Evolutionary conservation across 2,329 filamentous ascomycete species (phyloP).

Genomic region (Aphanocladium album): DNA sequence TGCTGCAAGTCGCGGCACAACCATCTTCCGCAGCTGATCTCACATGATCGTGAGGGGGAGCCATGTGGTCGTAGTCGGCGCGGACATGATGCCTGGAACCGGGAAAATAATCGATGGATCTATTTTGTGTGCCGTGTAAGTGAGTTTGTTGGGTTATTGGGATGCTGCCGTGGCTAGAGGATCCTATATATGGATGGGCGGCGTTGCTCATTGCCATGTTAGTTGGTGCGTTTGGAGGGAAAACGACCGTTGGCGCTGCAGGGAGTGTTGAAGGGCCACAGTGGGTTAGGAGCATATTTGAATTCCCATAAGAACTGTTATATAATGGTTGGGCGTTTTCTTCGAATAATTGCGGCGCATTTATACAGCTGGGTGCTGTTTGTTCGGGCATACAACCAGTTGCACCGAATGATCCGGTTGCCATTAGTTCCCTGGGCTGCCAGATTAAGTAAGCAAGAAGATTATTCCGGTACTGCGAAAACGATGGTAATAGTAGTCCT

Average conservation of each 20-base stretch:
- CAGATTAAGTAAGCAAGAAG: neutral
- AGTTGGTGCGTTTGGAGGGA: neutral
- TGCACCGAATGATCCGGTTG: neutral
- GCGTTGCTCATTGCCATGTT: neutral
- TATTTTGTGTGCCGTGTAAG: neutral
- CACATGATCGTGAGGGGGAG: neutral
- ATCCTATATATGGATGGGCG: neutral
- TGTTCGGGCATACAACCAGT: too few species aligned
- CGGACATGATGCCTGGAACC: neutral
- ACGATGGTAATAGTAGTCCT: neutral
- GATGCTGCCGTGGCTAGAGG: neutral
- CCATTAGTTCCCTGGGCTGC: neutral
- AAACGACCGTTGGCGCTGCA: neutral
- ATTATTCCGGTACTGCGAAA: neutral
- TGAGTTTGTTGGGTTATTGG: neutral
- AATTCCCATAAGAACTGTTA: neutral
- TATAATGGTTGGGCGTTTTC: neutral
- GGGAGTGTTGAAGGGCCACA: neutral
- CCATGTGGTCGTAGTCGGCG: neutral
- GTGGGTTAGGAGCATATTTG: neutral
- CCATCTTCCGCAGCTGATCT: neutral
- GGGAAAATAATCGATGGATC: neutral
- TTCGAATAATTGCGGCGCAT: too few species aligned
- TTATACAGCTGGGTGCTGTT: too few species aligned
- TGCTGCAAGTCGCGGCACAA: neutral